Evolutionary conservation across 2,329 filamentous ascomycete genomes (phyloP).

Genomic region (Pseudogymnoascus sp.): DNA sequence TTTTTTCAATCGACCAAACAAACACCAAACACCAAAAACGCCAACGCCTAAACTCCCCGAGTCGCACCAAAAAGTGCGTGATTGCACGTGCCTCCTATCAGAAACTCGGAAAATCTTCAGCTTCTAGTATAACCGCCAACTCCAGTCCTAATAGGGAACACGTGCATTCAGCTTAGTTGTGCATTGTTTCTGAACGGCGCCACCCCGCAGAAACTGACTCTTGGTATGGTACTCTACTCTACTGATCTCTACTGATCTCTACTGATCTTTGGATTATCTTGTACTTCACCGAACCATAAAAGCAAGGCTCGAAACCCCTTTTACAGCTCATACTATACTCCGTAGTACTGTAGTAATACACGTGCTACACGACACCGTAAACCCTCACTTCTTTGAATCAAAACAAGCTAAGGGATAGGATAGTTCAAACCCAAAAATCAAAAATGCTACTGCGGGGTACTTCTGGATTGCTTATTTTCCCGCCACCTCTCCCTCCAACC

Average conservation of each 20-base stretch:
- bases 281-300: neutral
- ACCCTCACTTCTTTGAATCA: neutral
- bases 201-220: no score
- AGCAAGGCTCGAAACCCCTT: neutral
- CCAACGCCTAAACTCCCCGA: neutral
- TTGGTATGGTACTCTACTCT: neutral
- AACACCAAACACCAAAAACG: neutral
- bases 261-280: neutral
- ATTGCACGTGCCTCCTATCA: neutral
- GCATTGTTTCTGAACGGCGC: no score
- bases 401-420: no score
- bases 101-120: no score
- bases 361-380: neutral
- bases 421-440: neutral
- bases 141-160: neutral
- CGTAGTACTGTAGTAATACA: neutral
- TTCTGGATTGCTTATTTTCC: neutral
- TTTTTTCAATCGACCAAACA: neutral
- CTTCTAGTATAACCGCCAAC: neutral
- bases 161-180: neutral
- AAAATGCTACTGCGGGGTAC: neutral
- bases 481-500: neutral
- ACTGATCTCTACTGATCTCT: neutral
- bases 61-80: neutral
- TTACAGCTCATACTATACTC: neutral